phyloP scores from a whole-genome alignment of 169 alveolate genomes.

The Neospora caninum region DNA sequence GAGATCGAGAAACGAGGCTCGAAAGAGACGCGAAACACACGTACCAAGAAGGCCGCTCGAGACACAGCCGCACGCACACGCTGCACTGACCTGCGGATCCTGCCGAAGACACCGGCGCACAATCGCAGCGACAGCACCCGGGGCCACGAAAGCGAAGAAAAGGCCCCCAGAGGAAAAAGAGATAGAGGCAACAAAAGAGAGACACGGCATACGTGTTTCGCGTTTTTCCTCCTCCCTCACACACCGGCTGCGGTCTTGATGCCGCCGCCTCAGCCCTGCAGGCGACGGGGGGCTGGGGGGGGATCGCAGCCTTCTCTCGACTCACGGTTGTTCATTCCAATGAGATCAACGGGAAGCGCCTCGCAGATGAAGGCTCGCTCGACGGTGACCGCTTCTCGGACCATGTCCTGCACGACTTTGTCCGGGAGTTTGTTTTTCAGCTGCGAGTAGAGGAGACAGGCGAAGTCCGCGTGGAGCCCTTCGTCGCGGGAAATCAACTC shows the following conservation, averaged over 20 bases:
- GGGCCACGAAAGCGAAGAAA: too few species aligned
- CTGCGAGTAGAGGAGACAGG: conserved; percentile 94
- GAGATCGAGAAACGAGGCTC: not conserved
- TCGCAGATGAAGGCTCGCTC: conserved; percentile 96
- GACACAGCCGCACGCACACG: not conserved
- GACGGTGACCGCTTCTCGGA: conserved; percentile 95
- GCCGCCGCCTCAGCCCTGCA: too few species aligned
- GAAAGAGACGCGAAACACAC: not conserved
- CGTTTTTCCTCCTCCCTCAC: too few species aligned
- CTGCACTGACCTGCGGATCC: too few species aligned
- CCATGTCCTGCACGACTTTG: conserved; percentile 91
- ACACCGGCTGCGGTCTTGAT: too few species aligned
- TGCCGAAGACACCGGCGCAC: too few species aligned
- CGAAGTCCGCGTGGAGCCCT: conserved; percentile 99
- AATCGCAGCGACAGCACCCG: too few species aligned
- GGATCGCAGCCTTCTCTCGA: not conserved
- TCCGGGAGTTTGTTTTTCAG: conserved; percentile 88
- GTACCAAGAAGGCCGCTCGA: not conserved
- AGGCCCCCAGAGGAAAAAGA: too few species aligned
- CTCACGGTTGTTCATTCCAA: conserved; percentile 96
- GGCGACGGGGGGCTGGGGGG: too few species aligned
- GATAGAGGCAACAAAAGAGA: too few species aligned
- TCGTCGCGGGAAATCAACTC: conserved; percentile 98
- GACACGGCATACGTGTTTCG: too few species aligned
- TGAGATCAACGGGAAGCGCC: conserved; percentile 96